phyloP scores from a whole-genome alignment of 352 stramenopile genomes.

The Phytophthora sp. region DNA sequence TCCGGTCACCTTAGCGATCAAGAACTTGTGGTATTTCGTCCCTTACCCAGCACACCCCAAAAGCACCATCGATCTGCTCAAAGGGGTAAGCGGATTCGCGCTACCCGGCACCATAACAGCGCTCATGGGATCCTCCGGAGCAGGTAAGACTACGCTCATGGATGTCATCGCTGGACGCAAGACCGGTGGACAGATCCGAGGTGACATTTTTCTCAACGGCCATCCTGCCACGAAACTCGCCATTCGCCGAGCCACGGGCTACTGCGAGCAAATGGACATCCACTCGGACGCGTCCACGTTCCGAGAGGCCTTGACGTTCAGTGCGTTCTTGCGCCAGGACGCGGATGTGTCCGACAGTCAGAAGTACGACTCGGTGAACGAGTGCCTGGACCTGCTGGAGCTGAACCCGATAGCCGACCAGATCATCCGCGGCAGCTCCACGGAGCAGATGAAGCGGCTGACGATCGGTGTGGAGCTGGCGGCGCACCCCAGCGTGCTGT shows the following conservation, averaged over 20 bases:
- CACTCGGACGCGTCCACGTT: too few species aligned
- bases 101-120: conserved; percentile 47
- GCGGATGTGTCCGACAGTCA: too few species aligned
- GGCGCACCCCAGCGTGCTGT: conserved; percentile 77
- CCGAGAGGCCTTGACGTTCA: too few species aligned
- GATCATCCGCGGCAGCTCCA: conserved; percentile 39
- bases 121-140: conserved; percentile 59
- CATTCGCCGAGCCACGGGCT: too few species aligned
- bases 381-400: conserved; percentile 33
- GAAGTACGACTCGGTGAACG: too few species aligned
- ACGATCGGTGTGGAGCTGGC: conserved; percentile 66
- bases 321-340: too few species aligned
- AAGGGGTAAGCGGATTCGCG: conserved; percentile 43
- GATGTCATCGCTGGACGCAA: too few species aligned
- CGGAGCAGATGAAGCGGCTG: conserved; percentile 47
- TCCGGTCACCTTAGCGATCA: conserved; percentile 42
- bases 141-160: conserved; percentile 92
- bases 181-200: too few species aligned
- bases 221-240: too few species aligned
- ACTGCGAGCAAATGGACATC: too few species aligned
- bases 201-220: too few species aligned
- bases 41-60: conserved; percentile 16
- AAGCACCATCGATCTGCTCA: too few species aligned
- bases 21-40: conserved; percentile 46
- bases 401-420: conserved; percentile 31